Conservation (phyloP, 179 eudicot genomes). For the Spinacia oleracea region DNA sequence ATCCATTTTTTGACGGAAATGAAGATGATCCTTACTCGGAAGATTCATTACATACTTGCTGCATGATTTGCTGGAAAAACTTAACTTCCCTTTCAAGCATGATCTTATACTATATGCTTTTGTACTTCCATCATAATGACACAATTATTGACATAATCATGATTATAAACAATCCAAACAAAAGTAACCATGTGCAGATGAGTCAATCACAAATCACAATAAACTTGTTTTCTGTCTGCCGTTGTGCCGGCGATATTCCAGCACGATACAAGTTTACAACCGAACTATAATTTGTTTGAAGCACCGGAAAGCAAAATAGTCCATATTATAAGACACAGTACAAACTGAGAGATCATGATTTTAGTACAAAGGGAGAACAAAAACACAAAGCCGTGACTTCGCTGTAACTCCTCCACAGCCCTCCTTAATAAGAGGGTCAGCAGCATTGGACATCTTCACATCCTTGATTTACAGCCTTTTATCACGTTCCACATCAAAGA, state of each 20-base stretch:
- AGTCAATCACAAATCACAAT: slow-evolving; percentile 19
- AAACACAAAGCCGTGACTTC: not conserved
- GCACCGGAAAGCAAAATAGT: not conserved
- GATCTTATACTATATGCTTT: not conserved
- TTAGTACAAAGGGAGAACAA: not conserved
- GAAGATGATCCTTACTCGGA: too few species aligned
- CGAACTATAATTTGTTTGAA: not conserved
- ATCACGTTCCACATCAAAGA: slow-evolving; percentile 21
- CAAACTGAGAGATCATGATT: not conserved
- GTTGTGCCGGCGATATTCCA: not conserved
- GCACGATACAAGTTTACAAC: not conserved
- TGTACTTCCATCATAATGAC: slow-evolving; percentile 1
- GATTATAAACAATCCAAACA: slow-evolving; percentile 11
- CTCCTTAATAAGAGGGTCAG: slow-evolving; percentile 15
- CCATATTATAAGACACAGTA: not conserved
- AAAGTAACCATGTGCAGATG: slow-evolving; percentile 10
- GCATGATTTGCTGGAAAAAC: not conserved
- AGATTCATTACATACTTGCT: not conserved
- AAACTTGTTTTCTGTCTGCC: not conserved
- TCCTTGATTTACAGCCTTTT: slow-evolving; percentile 19
- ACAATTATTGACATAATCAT: slow-evolving; percentile 26
- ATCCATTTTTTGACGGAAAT: too few species aligned
- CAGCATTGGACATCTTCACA: not conserved
- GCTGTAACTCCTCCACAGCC: slow-evolving; percentile 13
- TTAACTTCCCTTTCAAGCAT: not conserved